Conservation (phyloP, 768 basidiomycete species). For the Termitomyces sp. region DNA sequence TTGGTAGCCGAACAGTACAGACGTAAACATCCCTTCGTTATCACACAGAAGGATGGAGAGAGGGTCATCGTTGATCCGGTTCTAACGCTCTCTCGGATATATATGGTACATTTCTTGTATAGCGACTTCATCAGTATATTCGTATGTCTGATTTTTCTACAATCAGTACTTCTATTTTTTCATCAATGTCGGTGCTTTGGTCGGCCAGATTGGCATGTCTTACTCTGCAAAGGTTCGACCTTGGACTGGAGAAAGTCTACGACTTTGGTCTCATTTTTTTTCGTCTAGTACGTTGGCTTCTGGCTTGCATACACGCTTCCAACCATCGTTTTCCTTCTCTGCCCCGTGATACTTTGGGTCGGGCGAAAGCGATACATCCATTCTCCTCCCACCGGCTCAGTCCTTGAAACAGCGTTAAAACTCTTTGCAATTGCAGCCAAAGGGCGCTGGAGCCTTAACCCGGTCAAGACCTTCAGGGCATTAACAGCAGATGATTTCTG, state of each 20-base stretch:
- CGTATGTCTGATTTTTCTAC: not conserved
- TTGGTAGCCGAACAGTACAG: constrained; percentile 74
- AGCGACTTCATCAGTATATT: not conserved
- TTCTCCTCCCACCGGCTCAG: constrained; percentile 59
- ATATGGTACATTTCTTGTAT: constrained; percentile 47
- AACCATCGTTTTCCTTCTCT: constrained; percentile 53
- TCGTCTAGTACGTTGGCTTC: constrained; percentile 50
- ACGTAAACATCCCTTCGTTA: constrained; percentile 47
- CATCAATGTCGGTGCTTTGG: constrained; percentile 60
- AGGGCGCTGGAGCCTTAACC: constrained; percentile 52
- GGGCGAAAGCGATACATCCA: constrained; percentile 49
- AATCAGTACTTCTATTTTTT: constrained; percentile 60
- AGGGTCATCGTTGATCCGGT: constrained; percentile 48
- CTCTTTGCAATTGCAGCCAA: constrained; percentile 39
- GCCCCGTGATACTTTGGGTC: constrained; percentile 50
- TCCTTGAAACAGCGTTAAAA: constrained; percentile 44
- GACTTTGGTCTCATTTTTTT: not conserved
- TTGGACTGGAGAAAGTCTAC: not conserved
- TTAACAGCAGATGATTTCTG: constrained; percentile 59
- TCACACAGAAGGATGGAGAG: constrained; percentile 48
- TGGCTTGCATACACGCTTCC: constrained; percentile 60
- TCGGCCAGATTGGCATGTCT: constrained; percentile 62
- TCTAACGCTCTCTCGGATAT: constrained; percentile 61
- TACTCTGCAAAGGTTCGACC: constrained; percentile 51
- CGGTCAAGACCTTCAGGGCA: constrained; percentile 42